Evolutionary conservation across 352 stramenopile genomes (phyloP).

Genomic region (Pythium chondricola): DNA sequence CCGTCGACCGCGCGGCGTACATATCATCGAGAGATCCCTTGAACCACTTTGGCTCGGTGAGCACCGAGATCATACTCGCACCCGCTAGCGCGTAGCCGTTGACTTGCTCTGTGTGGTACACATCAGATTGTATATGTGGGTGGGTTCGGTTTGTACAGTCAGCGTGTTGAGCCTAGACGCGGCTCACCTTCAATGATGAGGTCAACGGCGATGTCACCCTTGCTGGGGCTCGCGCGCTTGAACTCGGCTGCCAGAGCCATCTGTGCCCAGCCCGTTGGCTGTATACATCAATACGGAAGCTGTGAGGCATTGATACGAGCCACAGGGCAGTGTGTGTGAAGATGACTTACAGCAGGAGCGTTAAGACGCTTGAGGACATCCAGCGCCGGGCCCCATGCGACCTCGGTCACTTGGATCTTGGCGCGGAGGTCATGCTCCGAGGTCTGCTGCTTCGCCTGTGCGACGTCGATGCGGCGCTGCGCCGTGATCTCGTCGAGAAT

Average conservation of each 20-base stretch:
- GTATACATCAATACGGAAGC: constrained; percentile 1
- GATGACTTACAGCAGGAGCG: constrained; percentile 65
- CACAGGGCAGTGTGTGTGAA: no score
- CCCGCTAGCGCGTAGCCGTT: constrained; percentile 87
- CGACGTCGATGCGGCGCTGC: constrained; percentile 65
- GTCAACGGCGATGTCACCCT: constrained; percentile 92
- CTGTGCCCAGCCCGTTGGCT: constrained; percentile 52
- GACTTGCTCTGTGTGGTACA: constrained; percentile 75
- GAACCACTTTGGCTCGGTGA: constrained; percentile 98
- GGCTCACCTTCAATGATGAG: constrained; percentile 57
- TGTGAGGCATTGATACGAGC: no score
- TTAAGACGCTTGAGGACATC: constrained; percentile 82
- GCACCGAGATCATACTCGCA: constrained; percentile 94
- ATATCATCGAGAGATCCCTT: constrained; percentile 92
- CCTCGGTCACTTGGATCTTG: constrained; percentile 80
- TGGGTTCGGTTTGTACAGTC: constrained; percentile 18
- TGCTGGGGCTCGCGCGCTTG: constrained; percentile 96
- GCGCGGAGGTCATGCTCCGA: constrained; percentile 44
- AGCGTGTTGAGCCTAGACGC: background rate
- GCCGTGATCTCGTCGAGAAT: constrained; percentile 77
- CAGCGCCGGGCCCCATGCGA: constrained; percentile 73
- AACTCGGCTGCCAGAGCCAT: constrained; percentile 97
- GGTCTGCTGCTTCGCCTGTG: constrained; percentile 37
- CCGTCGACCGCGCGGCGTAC: constrained; percentile 39
- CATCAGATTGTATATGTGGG: background rate